Percentiles rank a stretch among this genome's conserved stretches.
These are phyloP conservation scores for Climacium dendroides DNA, from an alignment of 225 moss, liverwort and hornwort species.

Conservation along the genomic window DNA sequence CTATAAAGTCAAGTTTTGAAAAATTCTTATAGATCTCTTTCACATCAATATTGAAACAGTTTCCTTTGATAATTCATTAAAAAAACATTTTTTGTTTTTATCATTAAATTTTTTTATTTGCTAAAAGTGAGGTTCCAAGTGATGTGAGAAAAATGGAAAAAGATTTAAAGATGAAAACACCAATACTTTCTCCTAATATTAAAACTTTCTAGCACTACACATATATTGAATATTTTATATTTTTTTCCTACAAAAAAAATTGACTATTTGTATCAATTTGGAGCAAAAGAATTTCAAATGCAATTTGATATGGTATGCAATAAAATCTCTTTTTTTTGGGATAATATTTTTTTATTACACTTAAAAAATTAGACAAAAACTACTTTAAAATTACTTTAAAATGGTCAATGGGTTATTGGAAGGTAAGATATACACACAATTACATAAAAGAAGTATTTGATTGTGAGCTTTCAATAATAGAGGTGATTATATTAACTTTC, in stretches of 20 bases:
- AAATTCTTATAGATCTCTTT: neutral
- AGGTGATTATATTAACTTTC: too few species aligned
- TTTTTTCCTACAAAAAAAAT: neutral
- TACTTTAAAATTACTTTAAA: neutral
- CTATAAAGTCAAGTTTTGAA: fast-evolving
- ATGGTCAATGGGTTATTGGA: neutral
- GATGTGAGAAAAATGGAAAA: neutral
- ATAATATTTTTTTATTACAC: too few species aligned
- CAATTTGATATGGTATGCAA: too few species aligned
- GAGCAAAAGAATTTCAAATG: neutral
- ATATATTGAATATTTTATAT: neutral
- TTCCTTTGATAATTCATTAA: neutral
- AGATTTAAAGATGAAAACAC: neutral
- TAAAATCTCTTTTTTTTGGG: neutral
- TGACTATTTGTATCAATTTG: too few species aligned
- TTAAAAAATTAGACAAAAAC: too few species aligned
- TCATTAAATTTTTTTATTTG: neutral
- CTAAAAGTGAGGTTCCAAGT: fast-evolving
- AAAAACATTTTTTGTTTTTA: neutral
- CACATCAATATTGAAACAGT: neutral
- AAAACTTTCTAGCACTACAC: neutral
- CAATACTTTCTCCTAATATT: neutral
- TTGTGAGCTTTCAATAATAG: neutral
- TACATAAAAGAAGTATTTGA: neutral
- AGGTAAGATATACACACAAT: neutral